Evolutionary conservation across 1,139 yeast species (phyloP).

Genomic region (Yamadazyma membranifaciens): DNA sequence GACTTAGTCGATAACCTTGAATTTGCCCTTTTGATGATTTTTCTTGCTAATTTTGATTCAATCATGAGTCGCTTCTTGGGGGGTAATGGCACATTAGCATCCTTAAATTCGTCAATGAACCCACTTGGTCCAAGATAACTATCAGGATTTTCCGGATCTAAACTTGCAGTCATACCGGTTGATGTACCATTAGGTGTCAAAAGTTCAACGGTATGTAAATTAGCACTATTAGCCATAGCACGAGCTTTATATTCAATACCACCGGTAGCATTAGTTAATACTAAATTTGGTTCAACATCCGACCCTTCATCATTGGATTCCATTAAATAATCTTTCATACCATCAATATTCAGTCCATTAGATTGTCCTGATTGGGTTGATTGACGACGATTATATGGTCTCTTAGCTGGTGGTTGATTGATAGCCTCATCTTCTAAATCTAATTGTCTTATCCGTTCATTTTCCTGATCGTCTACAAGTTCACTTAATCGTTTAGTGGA

Average conservation of each 20-base stretch:
- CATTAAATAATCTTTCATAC: not conserved
- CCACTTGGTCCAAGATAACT: constrained; percentile 23
- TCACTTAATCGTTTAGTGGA: constrained; percentile 13
- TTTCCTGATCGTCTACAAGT: constrained; percentile 15
- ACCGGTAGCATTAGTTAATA: not conserved
- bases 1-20: constrained; percentile 33
- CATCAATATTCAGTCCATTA: constrained; percentile 1
- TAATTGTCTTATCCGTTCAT: constrained; percentile 7
- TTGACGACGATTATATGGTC: not conserved
- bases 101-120: constrained; percentile 22
- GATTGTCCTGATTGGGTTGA: not conserved
- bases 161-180: constrained; percentile 2
- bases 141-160: constrained; percentile 2
- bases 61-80: constrained; percentile 23
- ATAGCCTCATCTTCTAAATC: not conserved
- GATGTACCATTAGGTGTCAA: constrained; percentile 1
- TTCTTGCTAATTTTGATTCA: constrained; percentile 28
- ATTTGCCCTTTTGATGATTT: constrained; percentile 24
- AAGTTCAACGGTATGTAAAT: constrained; percentile 2
- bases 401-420: not conserved
- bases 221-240: not conserved
- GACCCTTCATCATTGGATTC: constrained; percentile 2
- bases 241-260: constrained; percentile 1
- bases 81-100: constrained; percentile 16
- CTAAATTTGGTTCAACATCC: not conserved